Percentiles rank a stretch among this genome's conserved stretches.
These are phyloP conservation scores for Takashimella koratensis DNA, from an alignment of 1,284 basidiomycete genomes.

Conservation along the genomic window DNA sequence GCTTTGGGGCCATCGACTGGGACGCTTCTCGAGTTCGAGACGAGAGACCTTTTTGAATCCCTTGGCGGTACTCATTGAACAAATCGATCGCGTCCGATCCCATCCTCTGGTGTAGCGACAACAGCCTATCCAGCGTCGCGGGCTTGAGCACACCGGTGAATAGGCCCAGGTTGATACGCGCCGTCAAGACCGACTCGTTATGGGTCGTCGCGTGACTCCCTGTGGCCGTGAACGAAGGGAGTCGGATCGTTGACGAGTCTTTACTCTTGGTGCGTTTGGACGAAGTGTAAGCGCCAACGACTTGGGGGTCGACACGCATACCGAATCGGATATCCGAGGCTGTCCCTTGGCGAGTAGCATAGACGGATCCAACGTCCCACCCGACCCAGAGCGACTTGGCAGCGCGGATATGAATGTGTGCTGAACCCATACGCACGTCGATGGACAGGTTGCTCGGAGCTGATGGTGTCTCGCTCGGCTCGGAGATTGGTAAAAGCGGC, in stretches of 20 bases:
- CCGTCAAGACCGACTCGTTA: constrained; percentile 15
- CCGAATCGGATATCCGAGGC: constrained; percentile 27
- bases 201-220: constrained; percentile 11
- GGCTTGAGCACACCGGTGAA: constrained; percentile 47
- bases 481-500: background rate
- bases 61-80: constrained; percentile 18
- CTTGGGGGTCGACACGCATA: constrained; percentile 30
- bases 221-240: constrained; percentile 22
- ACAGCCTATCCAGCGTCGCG: constrained; percentile 39
- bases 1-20: background rate
- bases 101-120: constrained; percentile 41
- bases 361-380: constrained; percentile 42
- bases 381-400: constrained; percentile 40
- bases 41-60: constrained; percentile 3
- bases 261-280: constrained; percentile 21
- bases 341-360: constrained; percentile 16
- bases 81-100: constrained; percentile 33
- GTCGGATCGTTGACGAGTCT: constrained; percentile 27
- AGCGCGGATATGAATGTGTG: constrained; percentile 28
- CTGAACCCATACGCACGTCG: constrained; percentile 26
- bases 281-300: constrained; percentile 36
- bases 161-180: constrained; percentile 36
- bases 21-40: background rate
- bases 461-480: background rate
- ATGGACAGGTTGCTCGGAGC: constrained; percentile 7